A percentile compares a stretch with the other conserved stretches of the same genome.
These are phyloP conservation scores for Phialocephala subalpina DNA, from an alignment of 2,329 filamentous ascomycete genomes.

Conservation along the genomic window DNA sequence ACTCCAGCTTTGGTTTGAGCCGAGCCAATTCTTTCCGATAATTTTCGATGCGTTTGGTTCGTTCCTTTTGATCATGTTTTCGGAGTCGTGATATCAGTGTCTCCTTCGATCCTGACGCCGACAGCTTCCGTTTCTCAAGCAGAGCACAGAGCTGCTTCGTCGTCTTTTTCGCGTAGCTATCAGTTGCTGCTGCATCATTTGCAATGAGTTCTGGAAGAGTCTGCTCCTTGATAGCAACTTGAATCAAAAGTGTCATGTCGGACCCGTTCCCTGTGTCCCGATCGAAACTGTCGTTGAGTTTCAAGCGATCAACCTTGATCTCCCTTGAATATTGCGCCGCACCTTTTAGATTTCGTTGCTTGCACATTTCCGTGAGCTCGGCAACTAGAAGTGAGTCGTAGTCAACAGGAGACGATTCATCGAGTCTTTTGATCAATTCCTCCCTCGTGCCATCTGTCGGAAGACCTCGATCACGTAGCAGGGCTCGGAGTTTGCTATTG, in stretches of 20 bases:
- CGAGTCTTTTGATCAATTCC: constrained; percentile 31
- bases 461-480: constrained; percentile 27
- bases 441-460: constrained; percentile 26
- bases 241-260: constrained; percentile 8
- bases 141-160: not conserved
- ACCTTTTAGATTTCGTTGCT: constrained; percentile 19
- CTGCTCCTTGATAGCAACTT: not conserved
- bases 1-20: constrained; percentile 23
- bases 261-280: constrained; percentile 17
- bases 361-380: constrained; percentile 27
- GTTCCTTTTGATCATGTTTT: not conserved
- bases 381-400: constrained; percentile 24
- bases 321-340: constrained; percentile 17
- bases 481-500: constrained; percentile 30
- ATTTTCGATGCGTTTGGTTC: not conserved
- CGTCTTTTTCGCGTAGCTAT: constrained; percentile 9
- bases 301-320: constrained; percentile 29
- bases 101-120: not conserved
- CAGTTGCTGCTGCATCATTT: not conserved
- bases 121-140: not conserved
- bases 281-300: constrained; percentile 26
- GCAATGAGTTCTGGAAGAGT: not conserved
- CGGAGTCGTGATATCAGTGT: constrained; percentile 1
- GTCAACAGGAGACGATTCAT: constrained; percentile 22
- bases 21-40: not conserved